Evolutionary conservation across 208 protist genomes (phyloP), one percentile per base, ranked within the genome.

Genomic region (Trypanosoma theileri): DNA sequence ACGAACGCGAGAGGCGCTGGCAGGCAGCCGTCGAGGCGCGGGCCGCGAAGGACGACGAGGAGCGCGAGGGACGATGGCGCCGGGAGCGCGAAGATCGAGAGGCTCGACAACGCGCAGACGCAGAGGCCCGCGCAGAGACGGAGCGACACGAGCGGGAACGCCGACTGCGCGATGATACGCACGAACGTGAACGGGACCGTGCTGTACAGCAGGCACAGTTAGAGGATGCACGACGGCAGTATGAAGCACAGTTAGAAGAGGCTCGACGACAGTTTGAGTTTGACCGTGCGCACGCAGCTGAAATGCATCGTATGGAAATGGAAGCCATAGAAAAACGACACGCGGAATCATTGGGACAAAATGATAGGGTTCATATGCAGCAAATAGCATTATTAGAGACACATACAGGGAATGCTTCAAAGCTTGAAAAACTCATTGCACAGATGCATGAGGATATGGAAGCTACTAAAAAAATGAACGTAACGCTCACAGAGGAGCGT

Each of bases 81-180:
- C 81, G 88, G n/a, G 89, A 97, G 58, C 64, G 89, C 7, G 89
- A 95, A 46, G 88, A 95, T 44, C 76, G 86, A 11, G 86, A 82
- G 55, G 67, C 68, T 19, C 88, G 92, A 16, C 54, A 86, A 41
- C 77, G 79, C 8, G 79, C 82, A 26, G 92, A 96, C 59, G 66
- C 72, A 22, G 85, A 92, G 60, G 56, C 91, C 41, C 81, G 83
- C 12, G 81, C 89, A 16, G 79, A 88, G 67, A 44, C 94, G 62
- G 79, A 88, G 9, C 71, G 75, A n/a, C 55, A 87, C 35, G 91
- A 96, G 44, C 75, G 77, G 42, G 88, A 93, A 63, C 89, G 91
- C 8, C 82, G 86, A 11, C 66, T 73, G 24, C 68, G 78, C 26
- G 72, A 84, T 42, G 88, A 89, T 26, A 67, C 51, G 14, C 84